Conservation (phyloP, 768 basidiomycete genomes). For the Hortiboletus campestris region DNA sequence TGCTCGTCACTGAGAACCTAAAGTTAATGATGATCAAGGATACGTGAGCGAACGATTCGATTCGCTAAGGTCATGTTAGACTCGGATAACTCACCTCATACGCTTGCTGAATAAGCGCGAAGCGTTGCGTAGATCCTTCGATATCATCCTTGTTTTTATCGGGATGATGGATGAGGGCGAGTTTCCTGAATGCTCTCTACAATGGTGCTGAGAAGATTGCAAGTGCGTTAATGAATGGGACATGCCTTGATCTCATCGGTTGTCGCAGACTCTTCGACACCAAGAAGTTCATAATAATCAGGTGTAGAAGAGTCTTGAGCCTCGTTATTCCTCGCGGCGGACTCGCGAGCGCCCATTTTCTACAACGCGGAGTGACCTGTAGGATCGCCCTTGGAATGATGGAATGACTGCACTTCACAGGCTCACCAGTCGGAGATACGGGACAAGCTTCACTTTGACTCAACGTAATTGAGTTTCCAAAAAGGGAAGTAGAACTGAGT, state of each 20-base stretch:
- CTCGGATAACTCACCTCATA: conserved; percentile 67
- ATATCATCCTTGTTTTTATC: conserved; percentile 84
- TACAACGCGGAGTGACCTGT: neutral
- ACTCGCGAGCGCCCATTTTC: conserved; percentile 70
- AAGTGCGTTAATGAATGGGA: neutral
- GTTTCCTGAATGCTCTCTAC: conserved; percentile 78
- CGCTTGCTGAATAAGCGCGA: conserved; percentile 88
- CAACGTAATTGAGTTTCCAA: conserved; percentile 8
- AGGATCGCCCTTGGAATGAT: neutral
- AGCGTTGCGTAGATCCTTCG: conserved; percentile 83
- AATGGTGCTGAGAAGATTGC: conserved; percentile 4
- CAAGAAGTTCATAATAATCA: conserved; percentile 83
- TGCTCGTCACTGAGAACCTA: conserved; percentile 94
- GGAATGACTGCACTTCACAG: neutral
- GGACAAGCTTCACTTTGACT: no score
- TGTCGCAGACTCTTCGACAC: conserved; percentile 78
- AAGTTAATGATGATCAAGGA: conserved; percentile 42
- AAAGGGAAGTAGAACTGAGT: conserved; percentile 7
- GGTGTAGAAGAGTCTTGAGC: conserved; percentile 30
- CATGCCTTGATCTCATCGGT: conserved; percentile 85
- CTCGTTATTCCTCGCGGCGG: conserved; percentile 40
- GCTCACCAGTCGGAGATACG: neutral
- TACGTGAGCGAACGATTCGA: neutral
- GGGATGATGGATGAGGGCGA: conserved; percentile 84
- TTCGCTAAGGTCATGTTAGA: neutral